These are phyloP conservation scores for Pichia sp. DNA, from an alignment of 1,139 yeast species.

Conservation along the genomic window DNA sequence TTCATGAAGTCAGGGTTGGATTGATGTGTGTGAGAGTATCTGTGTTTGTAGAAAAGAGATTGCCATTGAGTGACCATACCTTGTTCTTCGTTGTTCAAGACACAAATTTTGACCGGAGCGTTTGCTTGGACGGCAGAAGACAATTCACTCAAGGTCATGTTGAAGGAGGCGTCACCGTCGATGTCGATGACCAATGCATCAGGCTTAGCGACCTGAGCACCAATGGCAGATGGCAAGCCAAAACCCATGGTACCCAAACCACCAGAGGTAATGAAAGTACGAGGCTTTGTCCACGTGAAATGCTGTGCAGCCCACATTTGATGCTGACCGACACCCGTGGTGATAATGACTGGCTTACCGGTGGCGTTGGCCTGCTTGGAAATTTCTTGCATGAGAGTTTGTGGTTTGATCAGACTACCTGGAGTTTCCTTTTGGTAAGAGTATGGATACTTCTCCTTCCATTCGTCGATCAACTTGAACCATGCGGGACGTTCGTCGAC, in stretches of 20 bases:
- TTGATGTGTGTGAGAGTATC: slow-evolving; percentile 96
- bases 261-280: slow-evolving; percentile 94
- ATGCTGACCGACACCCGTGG: slow-evolving; percentile 99
- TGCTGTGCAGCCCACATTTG: slow-evolving; percentile 99
- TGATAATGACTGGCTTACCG: slow-evolving; percentile 75
- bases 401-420: slow-evolving; percentile 85
- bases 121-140: slow-evolving; percentile 91
- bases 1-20: slow-evolving; percentile 88
- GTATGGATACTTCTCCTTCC: slow-evolving; percentile 89
- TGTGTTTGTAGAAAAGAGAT: slow-evolving; percentile 90
- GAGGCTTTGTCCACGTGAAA: slow-evolving; percentile 86
- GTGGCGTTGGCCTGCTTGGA: slow-evolving; percentile 65
- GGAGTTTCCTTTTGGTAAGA: slow-evolving; percentile 72
- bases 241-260: slow-evolving; percentile 99
- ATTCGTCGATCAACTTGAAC: slow-evolving; percentile 66
- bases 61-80: slow-evolving; percentile 99
- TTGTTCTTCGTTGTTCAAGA: slow-evolving; percentile 95
- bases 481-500: slow-evolving; percentile 70
- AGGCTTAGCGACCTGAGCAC: slow-evolving; percentile 95
- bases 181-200: slow-evolving; percentile 93
- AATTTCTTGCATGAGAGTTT: slow-evolving; percentile 77
- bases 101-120: slow-evolving; percentile 84
- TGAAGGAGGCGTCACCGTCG: slow-evolving; percentile 97
- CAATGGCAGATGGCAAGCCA: slow-evolving; percentile 96
- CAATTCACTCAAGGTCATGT: slow-evolving; percentile 92